Base-by-base conservation (phyloP, 2,329 filamentous ascomycete species). In the Neophaeococcomyces mojaviensis region DNA sequence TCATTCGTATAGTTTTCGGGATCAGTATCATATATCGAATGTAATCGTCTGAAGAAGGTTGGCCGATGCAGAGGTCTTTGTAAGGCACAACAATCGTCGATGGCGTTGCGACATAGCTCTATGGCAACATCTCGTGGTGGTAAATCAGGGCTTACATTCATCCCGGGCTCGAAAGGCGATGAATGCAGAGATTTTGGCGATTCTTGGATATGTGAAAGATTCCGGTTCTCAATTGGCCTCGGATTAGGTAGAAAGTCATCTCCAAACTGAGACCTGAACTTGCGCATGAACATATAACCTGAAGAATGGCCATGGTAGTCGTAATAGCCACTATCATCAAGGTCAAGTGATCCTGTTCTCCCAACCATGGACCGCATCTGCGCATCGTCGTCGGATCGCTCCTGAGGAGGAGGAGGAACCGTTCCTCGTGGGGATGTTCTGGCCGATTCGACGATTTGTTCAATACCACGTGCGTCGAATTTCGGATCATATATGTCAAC, bases 231-330 rank as follows among this genome's bases (percentile, higher is more conserved):
- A 18, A 61, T 51, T 76, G 70, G 50, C 82, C 51, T 47, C 79
- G 15, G 80, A 73, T 50, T 78, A 60, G 58, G 64, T 66, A 57
- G 82, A 39, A 92, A 75, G 53, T 92, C 72, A 50, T 82, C 80
- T 36, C 86, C 84, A 55, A 96, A 86, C 59, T 95, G 85, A 59
- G 94, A 86, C 58, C 88, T 84, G 76, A 98, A 83, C 45, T 86
- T 81, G 53, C 81, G 79, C 56, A 96, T 76, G 63, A 96, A 98
- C 52, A 90, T 87, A 35, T 89, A 77, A 2, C 90, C 89, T 0
- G 92, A 97, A 0, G 90, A 96, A 53, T 86, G 85, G 39, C 92
- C 92, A 60, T 94, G 88, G 59, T 95, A 98, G 64, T 97, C 89
- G 81, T 88, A 94, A 57, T 92, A 81, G 34, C 90, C 90, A 57